Evolutionary conservation across 371 early-diverging fungal genomes (phyloP).

Genomic region (Mycotypha africana): DNA sequence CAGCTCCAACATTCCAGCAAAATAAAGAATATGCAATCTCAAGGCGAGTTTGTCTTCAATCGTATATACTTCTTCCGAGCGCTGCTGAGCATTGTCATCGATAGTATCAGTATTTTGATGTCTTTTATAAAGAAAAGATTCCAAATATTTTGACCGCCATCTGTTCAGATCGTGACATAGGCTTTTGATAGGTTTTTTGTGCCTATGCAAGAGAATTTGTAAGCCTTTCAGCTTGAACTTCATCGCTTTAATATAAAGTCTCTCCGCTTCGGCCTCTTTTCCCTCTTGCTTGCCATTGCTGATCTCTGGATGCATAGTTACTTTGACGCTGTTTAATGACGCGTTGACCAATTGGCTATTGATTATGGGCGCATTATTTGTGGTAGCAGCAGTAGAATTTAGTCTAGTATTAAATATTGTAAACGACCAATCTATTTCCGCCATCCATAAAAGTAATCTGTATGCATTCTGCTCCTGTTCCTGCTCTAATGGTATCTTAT

Average conservation of each 20-base stretch:
- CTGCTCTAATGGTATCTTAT: too few species aligned
- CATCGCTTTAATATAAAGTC: background rate
- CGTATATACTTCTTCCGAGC: background rate
- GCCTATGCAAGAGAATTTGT: background rate
- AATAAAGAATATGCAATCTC: constrained; percentile 18
- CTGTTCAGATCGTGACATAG: background rate
- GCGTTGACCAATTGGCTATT: background rate
- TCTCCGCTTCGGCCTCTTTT: too few species aligned
- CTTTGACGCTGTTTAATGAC: background rate
- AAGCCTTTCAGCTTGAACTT: constrained; percentile 6
- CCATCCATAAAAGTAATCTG: constrained; percentile 15
- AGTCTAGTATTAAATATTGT: background rate
- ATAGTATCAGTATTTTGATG: too few species aligned
- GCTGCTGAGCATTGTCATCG: too few species aligned
- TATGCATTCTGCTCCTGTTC: constrained; percentile 5
- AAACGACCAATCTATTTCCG: constrained; percentile 13
- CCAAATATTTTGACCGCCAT: constrained; percentile 5
- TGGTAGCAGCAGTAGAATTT: background rate
- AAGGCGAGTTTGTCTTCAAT: constrained; percentile 4
- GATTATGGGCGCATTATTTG: too few species aligned
- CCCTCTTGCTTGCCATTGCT: too few species aligned
- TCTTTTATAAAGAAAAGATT: constrained; percentile 3
- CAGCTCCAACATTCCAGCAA: constrained; percentile 15
- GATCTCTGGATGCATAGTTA: too few species aligned
- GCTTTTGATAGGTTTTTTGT: too few species aligned